Base-by-base conservation (phyloP, 805 yeast species). In the Brettanomyces bruxellensis region DNA sequence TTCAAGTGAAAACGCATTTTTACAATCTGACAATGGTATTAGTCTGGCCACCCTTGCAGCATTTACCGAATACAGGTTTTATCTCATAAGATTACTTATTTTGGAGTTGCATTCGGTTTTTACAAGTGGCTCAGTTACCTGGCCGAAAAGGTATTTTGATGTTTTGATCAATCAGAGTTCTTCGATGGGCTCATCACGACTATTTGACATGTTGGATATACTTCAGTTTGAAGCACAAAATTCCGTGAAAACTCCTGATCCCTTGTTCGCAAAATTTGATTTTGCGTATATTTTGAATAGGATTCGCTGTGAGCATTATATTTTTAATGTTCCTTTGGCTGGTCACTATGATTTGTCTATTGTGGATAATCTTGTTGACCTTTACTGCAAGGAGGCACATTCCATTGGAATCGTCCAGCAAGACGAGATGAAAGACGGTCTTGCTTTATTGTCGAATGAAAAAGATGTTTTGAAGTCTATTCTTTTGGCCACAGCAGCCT, bases 181-280 rank as follows among this genome's bases (percentile, higher is more conserved):
- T 14, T 72, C 69, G 49, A 65, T 75, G 47, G 85, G 83, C 1
- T 73, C 88, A 0, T 83, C 91, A 0, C 81, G 78, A 49, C 67
- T 86, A 1, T 68, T 88, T 46, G 75, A 81, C 34, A 80, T 84
- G 49, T 68, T 90, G 55, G 95, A 87, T 62, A 68, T 83, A 4
- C 64, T 86, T 44, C 86, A 83, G 55, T 79, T 79, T 52, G 69
- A 73, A 44, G 71, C 71, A 41, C 59, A 54, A 37, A 67, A 71
- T 47, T 67, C 73, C 46, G 75, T 73, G 23, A 70, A 68, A 45
- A 67, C 69, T 14, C 64, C 69, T 38, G 66, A 66, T 25, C 52
- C 55, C 4, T 45, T 60, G 13, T 70, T 72, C 47, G 55, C 61
- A 1, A 55, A 55, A 24, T 64, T 71, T 42, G 70, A 72, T 46